Conservation (phyloP, 1,284 basidiomycete genomes). For the Puccinia polysora region DNA sequence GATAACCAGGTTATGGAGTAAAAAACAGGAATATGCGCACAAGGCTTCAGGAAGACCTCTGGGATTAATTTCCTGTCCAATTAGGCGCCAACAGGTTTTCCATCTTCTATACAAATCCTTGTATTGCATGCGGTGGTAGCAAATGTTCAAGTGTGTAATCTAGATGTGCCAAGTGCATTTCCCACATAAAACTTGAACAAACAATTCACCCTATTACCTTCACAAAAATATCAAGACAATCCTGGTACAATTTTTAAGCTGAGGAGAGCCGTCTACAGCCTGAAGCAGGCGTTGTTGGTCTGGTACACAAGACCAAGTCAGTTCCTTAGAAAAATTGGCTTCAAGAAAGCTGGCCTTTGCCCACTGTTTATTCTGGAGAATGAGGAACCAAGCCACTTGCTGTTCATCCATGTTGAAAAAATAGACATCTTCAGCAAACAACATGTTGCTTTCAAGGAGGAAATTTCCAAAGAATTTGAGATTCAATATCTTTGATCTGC, state of each 20-base stretch:
- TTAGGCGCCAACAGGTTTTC: no score
- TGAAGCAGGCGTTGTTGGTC: background rate
- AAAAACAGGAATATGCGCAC: background rate
- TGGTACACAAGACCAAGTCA: background rate
- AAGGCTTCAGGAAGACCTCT: no score
- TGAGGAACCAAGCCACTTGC: background rate
- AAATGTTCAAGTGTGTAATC: background rate
- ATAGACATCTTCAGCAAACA: conserved; percentile 11
- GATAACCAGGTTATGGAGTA: background rate
- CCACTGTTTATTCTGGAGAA: background rate
- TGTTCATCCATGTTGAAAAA: conserved; percentile 11
- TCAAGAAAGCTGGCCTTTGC: background rate
- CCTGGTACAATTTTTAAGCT: background rate
- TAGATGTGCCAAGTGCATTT: background rate
- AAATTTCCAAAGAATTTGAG: background rate
- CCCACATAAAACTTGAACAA: background rate
- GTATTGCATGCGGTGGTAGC: background rate
- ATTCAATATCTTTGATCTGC: conserved; percentile 1
- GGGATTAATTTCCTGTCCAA: no score
- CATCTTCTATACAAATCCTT: background rate
- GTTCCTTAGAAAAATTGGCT: background rate
- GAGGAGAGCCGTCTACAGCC: conserved; percentile 7
- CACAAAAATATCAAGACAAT: background rate
- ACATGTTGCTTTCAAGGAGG: background rate
- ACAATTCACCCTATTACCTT: background rate